These are phyloP conservation scores for Omphalea diandra DNA, from an alignment of 441 rosid genomes.

Conservation along the genomic window DNA sequence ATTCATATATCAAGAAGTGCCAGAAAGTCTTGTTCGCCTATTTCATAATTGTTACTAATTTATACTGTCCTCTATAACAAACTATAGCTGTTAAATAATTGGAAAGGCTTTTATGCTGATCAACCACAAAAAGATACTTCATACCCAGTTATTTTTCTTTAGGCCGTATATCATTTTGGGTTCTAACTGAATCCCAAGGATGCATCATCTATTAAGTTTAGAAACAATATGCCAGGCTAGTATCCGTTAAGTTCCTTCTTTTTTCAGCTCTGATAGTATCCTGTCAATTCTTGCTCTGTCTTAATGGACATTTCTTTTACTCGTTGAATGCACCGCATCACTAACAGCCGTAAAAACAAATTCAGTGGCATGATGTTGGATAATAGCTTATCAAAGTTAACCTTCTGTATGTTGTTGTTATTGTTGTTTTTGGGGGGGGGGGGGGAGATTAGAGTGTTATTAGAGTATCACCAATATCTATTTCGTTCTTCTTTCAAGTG, in stretches of 20 bases:
- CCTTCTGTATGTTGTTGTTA: background rate
- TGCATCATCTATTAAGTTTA: constrained; percentile 9
- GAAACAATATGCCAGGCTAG: background rate
- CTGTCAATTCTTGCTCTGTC: background rate
- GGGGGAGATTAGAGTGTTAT: too few relatives aligned
- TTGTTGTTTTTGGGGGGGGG: background rate
- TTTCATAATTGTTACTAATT: background rate
- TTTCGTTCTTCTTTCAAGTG: too few relatives aligned
- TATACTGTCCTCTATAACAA: background rate
- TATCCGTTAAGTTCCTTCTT: too few relatives aligned
- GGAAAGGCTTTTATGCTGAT: background rate
- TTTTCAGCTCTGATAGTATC: background rate
- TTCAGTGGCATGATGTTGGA: background rate
- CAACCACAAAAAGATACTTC: background rate
- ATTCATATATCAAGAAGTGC: background rate
- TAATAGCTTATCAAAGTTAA: background rate
- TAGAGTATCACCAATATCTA: too few relatives aligned
- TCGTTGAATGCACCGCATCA: background rate
- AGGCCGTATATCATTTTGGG: background rate
- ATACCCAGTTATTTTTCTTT: background rate
- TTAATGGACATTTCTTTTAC: background rate
- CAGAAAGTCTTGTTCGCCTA: background rate
- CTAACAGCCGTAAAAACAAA: background rate
- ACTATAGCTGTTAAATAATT: background rate
- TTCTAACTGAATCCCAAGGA: too few relatives aligned